Percentiles rank a stretch among this genome's conserved stretches.
These are phyloP conservation scores for Erythrophleum fordii DNA, from an alignment of 306 rosid genomes.

Conservation along the genomic window DNA sequence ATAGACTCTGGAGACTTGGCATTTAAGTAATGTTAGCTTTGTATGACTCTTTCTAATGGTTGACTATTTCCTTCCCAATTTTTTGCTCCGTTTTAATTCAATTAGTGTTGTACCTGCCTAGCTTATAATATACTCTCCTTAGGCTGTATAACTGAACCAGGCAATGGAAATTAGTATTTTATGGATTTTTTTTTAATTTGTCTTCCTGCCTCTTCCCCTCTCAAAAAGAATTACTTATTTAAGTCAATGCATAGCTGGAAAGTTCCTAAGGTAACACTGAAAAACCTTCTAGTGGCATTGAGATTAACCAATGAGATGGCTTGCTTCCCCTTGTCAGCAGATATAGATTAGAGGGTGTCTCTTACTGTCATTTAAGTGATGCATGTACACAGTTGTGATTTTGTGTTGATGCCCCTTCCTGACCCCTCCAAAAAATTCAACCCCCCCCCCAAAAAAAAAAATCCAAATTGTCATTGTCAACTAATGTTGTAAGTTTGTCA, in stretches of 20 bases:
- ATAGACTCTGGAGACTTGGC: background rate
- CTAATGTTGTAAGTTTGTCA: slow-evolving; percentile 28
- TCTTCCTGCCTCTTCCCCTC: slow-evolving; percentile 6
- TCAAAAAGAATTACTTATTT: background rate
- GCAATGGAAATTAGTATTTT: background rate
- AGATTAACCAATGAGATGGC: background rate
- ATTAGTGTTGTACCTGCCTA: background rate
- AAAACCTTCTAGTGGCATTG: background rate
- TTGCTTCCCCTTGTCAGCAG: background rate
- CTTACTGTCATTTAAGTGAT: background rate
- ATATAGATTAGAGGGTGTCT: background rate
- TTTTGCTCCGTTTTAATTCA: background rate
- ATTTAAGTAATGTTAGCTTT: background rate
- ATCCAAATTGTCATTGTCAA: background rate
- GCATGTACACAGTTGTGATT: background rate
- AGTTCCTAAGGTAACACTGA: background rate
- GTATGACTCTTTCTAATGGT: background rate
- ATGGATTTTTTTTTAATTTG: background rate
- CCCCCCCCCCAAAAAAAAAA: background rate
- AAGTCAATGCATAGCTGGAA: background rate
- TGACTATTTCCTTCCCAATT: background rate
- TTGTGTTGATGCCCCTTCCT: background rate
- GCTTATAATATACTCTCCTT: background rate
- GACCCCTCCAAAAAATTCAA: background rate
- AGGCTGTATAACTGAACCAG: background rate